Base-by-base conservation (phyloP, 352 stramenopile species). In the Thalassiosira exigua region DNA sequence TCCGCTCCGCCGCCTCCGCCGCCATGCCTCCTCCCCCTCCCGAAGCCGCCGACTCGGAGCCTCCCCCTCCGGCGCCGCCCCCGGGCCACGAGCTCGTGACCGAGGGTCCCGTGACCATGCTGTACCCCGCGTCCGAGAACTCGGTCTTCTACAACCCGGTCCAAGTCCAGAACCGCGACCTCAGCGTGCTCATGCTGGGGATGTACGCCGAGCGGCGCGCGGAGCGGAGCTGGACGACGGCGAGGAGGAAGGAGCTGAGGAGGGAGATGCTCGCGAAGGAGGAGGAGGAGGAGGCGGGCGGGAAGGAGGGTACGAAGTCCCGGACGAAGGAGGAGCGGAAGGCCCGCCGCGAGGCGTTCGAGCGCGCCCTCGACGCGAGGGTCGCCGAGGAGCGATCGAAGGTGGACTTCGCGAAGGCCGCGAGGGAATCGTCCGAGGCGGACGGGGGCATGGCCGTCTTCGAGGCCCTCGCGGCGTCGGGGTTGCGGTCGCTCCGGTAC, bases 151-250 rank as follows among this genome's bases (percentile, higher is more conserved):
- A 94, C 79, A 94, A 94, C 64, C 87, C 85, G 1, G 91, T 96
- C 3, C 95, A 98, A 88, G 96, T 99, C 56, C 96, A 99, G 68
- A 99, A 99, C 90, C 96, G 98, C 53, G 98, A 99, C 89, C 87
- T 99, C 44, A 98, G 92, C 9, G 98, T 99, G 74, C 82, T 98
- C 19, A 97, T 99, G 84, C 98, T 99, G 83, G 96, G 95, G 41
- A 91, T 98, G 67, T 99, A 98, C 87, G 96, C 94, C 21, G 95
- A 98, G 62, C 90, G 94, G 44, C 91, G 96, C 27, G 72, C 77
- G 0, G 69, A 90, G 32, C 59, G 75, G 54, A 78, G 58, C 21
- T 85, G 48, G 88, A 89, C 50, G 64, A 89, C 61, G 92, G 95
- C 75, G 79, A 82, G 95, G 90, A 82, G 87, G 93, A 90, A 94